Evolutionary conservation across 2,329 filamentous ascomycete species (phyloP).

Genomic region (Calonectria montana): DNA sequence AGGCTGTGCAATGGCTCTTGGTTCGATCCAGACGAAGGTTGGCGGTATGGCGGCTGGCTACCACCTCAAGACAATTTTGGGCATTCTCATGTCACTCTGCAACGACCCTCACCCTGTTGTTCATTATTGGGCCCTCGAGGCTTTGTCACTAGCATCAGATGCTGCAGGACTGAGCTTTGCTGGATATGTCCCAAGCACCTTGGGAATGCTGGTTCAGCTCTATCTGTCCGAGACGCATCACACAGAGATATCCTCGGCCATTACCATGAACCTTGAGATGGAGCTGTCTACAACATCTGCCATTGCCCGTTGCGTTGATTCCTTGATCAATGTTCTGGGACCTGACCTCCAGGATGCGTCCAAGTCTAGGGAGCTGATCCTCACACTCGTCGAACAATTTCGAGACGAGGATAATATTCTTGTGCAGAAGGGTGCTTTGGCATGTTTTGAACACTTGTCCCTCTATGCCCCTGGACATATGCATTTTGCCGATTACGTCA

Average conservation of each 20-base stretch:
- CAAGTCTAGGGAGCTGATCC: constrained; percentile 91
- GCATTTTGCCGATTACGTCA: constrained; percentile 86
- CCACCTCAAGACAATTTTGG: constrained; percentile 96
- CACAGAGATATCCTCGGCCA: constrained; percentile 80
- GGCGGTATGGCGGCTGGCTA: constrained; percentile 98
- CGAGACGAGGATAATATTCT: constrained; percentile 77
- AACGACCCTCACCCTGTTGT: constrained; percentile 96
- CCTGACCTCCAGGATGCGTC: constrained; percentile 93
- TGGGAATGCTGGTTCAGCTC: constrained; percentile 93
- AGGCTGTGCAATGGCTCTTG: constrained; percentile 92
- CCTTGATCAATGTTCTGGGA: constrained; percentile 95
- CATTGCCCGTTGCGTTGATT: constrained; percentile 89
- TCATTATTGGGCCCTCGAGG: constrained; percentile 96
- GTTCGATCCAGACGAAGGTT: constrained; percentile 93
- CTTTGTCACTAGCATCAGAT: constrained; percentile 86
- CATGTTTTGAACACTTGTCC: constrained; percentile 90
- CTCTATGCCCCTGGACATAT: constrained; percentile 91
- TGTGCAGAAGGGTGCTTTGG: constrained; percentile 80
- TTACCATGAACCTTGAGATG: constrained; percentile 91
- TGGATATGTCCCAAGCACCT: constrained; percentile 86
- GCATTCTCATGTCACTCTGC: constrained; percentile 96
- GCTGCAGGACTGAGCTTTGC: constrained; percentile 94
- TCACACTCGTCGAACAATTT: constrained; percentile 87
- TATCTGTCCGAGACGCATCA: constrained; percentile 95
- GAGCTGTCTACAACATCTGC: constrained; percentile 85